Conservation (phyloP, 345 rosid species). For the Euphorbia pulcherrima region DNA sequence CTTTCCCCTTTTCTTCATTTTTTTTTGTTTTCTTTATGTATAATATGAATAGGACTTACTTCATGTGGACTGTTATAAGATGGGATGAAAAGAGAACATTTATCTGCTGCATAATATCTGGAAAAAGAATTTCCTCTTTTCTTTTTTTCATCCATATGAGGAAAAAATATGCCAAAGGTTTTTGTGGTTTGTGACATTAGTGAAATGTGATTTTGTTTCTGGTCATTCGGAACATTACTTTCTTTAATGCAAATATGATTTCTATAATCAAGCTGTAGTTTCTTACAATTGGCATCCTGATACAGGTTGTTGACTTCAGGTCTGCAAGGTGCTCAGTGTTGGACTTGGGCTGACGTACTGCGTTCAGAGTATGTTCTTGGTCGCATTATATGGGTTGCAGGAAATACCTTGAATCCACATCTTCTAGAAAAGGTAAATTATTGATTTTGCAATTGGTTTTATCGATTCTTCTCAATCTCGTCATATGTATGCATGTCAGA, state of each 20-base stretch:
- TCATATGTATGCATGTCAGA: neutral
- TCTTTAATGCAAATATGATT: neutral
- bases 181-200: constrained; percentile 1
- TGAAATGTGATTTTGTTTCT: neutral
- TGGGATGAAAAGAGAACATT: neutral
- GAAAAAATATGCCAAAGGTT: neutral
- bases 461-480: neutral
- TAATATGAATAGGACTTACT: neutral
- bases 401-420: constrained; percentile 64
- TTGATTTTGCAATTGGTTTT: constrained; percentile 7
- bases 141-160: neutral
- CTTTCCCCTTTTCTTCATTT: too few species aligned
- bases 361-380: constrained; percentile 48
- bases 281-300: constrained; percentile 10
- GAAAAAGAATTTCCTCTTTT: neutral
- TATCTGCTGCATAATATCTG: neutral
- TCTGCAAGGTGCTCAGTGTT: constrained; percentile 48
- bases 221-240: neutral
- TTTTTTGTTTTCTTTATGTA: too few species aligned
- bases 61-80: neutral
- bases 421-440: constrained; percentile 67
- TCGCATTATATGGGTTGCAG: constrained; percentile 69
- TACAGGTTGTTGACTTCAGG: constrained; percentile 62
- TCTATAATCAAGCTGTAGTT: neutral
- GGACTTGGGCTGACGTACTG: constrained; percentile 53